Evolutionary conservation across 768 basidiomycete genomes (phyloP).

Genomic region (Agaricus bisporus): DNA sequence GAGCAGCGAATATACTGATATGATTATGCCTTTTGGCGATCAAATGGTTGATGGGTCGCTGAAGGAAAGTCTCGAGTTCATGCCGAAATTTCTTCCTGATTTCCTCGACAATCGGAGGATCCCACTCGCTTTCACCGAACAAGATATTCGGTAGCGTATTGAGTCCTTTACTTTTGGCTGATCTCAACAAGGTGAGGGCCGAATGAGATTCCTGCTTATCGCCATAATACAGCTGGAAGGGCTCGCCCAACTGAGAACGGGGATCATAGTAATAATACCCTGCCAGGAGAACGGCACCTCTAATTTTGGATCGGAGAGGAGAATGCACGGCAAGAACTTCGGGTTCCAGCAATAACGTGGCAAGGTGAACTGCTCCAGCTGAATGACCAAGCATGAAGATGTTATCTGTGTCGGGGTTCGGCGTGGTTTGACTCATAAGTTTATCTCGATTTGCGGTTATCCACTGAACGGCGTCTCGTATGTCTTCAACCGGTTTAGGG

Average conservation of each 20-base stretch:
- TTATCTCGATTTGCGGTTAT: conserved; percentile 29
- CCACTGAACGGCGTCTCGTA: conserved; percentile 58
- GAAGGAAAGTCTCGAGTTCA: conserved; percentile 29
- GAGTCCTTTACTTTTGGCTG: conserved; percentile 20
- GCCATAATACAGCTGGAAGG: conserved; percentile 24
- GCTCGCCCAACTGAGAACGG: conserved; percentile 16
- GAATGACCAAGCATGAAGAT: conserved; percentile 57
- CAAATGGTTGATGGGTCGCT: conserved; percentile 25
- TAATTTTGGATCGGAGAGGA: conserved; percentile 28
- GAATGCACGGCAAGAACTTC: conserved; percentile 26
- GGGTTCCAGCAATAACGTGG: conserved; percentile 37
- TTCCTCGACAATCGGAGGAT: conserved; percentile 40
- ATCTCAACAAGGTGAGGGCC: conserved; percentile 17
- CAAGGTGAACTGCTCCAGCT: conserved; percentile 48
- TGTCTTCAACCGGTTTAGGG: conserved; percentile 49
- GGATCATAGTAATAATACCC: conserved; percentile 33
- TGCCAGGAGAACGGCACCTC: conserved; percentile 40
- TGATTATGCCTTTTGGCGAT: conserved; percentile 55
- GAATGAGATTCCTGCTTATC: conserved; percentile 2
- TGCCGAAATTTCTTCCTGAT: conserved; percentile 31
- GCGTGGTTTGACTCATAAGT: conserved; percentile 21
- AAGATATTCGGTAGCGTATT: conserved; percentile 39
- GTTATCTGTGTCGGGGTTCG: conserved; percentile 31
- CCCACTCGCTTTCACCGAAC: conserved; percentile 45
- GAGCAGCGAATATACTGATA: conserved; percentile 44